Conservation (phyloP, 192 early-diverging fungal species). For the Chytriomyces sp. region DNA sequence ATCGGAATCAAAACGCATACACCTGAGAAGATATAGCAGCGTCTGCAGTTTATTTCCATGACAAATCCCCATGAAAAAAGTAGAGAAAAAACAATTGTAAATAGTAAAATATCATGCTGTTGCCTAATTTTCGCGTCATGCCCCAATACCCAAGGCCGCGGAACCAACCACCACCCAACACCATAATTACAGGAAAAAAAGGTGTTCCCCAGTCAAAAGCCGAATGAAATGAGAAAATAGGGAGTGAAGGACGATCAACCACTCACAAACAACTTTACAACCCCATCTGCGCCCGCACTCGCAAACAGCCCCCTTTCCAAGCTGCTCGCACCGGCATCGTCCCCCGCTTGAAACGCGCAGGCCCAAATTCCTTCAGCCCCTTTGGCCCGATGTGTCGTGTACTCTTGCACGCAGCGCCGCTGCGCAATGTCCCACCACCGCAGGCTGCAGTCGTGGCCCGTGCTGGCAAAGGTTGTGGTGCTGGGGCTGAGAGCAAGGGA, state of each 20-base stretch:
- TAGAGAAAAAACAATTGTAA: no score
- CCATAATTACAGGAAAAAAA: background rate
- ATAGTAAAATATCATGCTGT: no score
- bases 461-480: slow-evolving; percentile 57
- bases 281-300: slow-evolving; percentile 15
- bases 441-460: slow-evolving; percentile 77
- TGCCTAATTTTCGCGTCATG: no score
- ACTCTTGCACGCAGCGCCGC: slow-evolving; percentile 71
- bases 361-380: slow-evolving; percentile 74
- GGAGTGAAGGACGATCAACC: slow-evolving; percentile 12
- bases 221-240: background rate
- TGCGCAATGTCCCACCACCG: slow-evolving; percentile 75
- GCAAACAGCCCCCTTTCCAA: background rate
- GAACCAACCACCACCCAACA: slow-evolving; percentile 43
- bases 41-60: no score
- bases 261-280: slow-evolving; percentile 14
- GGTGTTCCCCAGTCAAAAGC: background rate
- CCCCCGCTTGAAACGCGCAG: background rate
- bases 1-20: no score
- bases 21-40: no score
- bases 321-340: background rate
- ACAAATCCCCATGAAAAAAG: no score
- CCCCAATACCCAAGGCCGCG: no score
- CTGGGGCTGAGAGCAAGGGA: slow-evolving; percentile 64
- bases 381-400: slow-evolving; percentile 66